Percentiles rank a stretch among this genome's conserved stretches.
These are phyloP conservation scores for Phytomonas francai DNA, from an alignment of 208 protist genomes.

Conservation along the genomic window DNA sequence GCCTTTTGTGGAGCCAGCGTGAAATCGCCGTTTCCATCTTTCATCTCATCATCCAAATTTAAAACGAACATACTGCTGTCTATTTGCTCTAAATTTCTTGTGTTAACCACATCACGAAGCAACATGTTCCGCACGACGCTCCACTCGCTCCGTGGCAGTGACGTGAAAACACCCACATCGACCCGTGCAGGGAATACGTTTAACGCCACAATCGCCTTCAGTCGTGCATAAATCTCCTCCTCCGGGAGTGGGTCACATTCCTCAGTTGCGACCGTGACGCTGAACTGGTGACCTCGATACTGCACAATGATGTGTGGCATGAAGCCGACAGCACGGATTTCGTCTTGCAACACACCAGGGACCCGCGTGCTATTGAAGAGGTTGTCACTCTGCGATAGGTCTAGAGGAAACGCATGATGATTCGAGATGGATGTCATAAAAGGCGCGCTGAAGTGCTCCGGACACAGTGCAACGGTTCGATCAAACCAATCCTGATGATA, in stretches of 20 bases:
- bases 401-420: constrained; percentile 54
- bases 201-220: constrained; percentile 55
- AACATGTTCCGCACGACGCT: constrained; percentile 39
- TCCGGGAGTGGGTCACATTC: constrained; percentile 56
- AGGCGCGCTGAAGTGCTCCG: constrained; percentile 47
- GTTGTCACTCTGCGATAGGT: constrained; percentile 76
- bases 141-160: constrained; percentile 62
- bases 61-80: constrained; percentile 82
- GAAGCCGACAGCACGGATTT: constrained; percentile 57
- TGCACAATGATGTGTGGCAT: constrained; percentile 68
- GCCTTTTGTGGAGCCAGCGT: constrained; percentile 27
- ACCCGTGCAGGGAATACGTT: constrained; percentile 19
- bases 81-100: constrained; percentile 45
- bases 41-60: constrained; percentile 44
- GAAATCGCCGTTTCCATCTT: constrained; percentile 25
- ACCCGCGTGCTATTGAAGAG: constrained; percentile 79
- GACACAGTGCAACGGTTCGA: constrained; percentile 50
- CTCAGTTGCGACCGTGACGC: constrained; percentile 60
- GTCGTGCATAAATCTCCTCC: constrained; percentile 70
- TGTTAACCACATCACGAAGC: constrained; percentile 46
- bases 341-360: constrained; percentile 73
- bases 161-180: constrained; percentile 62
- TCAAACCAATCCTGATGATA: constrained; percentile 78
- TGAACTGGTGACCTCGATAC: constrained; percentile 63
- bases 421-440: constrained; percentile 38